phyloP scores from a whole-genome alignment of 352 stramenopile genomes.

The Globisporangium orthogonon region DNA sequence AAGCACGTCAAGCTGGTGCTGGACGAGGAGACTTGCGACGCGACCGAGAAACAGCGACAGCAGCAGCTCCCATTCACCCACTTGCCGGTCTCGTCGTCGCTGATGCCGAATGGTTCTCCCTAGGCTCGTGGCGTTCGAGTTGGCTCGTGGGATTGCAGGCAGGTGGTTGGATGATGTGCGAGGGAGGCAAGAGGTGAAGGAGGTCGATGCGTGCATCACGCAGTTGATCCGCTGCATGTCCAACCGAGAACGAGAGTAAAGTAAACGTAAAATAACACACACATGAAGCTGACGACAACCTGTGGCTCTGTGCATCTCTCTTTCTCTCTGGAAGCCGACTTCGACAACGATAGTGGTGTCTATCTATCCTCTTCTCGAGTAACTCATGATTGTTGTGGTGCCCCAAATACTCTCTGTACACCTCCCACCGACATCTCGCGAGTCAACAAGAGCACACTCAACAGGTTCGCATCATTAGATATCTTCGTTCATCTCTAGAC shows the following conservation, averaged over 20 bases:
- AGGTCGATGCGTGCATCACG: not conserved
- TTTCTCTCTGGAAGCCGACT: no score
- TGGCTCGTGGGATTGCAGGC: not conserved
- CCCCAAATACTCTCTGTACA: no score
- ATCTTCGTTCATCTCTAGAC: constrained; percentile 18
- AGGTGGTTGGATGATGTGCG: no score
- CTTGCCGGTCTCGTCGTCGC: not conserved
- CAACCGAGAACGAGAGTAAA: not conserved
- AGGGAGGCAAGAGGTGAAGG: not conserved
- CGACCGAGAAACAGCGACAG: not conserved
- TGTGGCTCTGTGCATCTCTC: not conserved
- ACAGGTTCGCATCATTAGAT: not conserved
- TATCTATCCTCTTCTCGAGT: no score
- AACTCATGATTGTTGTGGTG: no score
- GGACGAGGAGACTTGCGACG: constrained; percentile 10
- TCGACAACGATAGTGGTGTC: no score
- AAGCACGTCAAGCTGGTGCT: constrained; percentile 36
- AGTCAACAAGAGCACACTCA: not conserved
- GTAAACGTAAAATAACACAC: not conserved
- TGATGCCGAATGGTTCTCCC: constrained; percentile 1
- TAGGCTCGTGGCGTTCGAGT: not conserved
- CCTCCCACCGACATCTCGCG: no score
- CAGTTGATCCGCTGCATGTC: not conserved
- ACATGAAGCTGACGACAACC: not conserved
- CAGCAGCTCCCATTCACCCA: not conserved